These are phyloP conservation scores for Eruca vesicaria DNA, from an alignment of 441 rosid genomes.

Conservation along the genomic window DNA sequence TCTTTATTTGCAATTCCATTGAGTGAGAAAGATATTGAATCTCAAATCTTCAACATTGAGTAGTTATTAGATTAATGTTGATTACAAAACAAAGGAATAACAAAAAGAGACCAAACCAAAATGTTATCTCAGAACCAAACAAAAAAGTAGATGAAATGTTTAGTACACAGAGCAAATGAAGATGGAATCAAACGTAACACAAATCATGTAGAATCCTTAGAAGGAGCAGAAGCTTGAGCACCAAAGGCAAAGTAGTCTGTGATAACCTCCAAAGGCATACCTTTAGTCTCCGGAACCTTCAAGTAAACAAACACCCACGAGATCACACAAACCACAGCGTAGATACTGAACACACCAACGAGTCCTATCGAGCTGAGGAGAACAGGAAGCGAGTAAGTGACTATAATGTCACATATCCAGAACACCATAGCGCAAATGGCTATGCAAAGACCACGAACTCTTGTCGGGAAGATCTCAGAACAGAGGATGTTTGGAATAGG, in stretches of 20 bases:
- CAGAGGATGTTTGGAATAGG: conserved; percentile 75
- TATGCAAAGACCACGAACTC: conserved; percentile 75
- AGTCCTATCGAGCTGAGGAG: conserved; percentile 62
- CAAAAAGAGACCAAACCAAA: background rate
- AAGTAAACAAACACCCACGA: conserved; percentile 62
- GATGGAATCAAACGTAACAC: conserved; percentile 19
- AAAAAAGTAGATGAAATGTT: conserved; percentile 12
- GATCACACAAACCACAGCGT: conserved; percentile 56
- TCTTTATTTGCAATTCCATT: background rate
- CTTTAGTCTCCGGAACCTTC: conserved; percentile 80
- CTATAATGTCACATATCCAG: conserved; percentile 65
- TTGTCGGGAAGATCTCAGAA: conserved; percentile 75
- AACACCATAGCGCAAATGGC: conserved; percentile 58
- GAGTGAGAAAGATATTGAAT: background rate
- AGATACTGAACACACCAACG: conserved; percentile 53
- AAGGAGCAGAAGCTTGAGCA: conserved; percentile 37
- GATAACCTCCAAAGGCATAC: conserved; percentile 81
- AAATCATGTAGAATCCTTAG: conserved; percentile 20
- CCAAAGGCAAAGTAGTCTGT: conserved; percentile 71
- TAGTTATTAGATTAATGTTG: conserved; percentile 11
- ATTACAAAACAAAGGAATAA: background rate
- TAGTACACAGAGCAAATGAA: conserved; percentile 28
- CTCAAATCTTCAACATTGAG: background rate
- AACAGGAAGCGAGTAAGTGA: conserved; percentile 63
- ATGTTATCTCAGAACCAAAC: conserved; percentile 6